Evolutionary conservation across 352 stramenopile species (phyloP), one percentile per base, ranked within the genome.

Genomic region (Globisporangium nodosum): DNA sequence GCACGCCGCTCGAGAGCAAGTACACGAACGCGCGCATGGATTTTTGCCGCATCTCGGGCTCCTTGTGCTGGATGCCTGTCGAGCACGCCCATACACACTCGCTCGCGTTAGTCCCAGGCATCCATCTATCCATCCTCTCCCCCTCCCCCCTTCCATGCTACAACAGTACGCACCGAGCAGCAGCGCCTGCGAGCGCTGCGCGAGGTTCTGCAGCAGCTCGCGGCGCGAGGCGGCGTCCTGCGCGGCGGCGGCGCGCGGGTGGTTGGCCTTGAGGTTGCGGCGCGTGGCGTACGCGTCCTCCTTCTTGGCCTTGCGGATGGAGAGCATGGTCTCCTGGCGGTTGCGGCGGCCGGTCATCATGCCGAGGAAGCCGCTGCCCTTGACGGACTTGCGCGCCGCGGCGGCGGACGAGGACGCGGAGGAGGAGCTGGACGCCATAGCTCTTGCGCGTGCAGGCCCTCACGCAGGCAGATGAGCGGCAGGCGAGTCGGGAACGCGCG

Each of bases 291-390:
- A 94, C 16, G 81, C 85, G 67, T 94, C 85, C 65, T 94, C 85
- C 56, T 94, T 94, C 70, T 92, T 92, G 56, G 85, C 81, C 66
- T 94, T 94, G 62, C 85, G 85, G 66, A 94, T 93, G 24, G 79
- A 86, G 39, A 94, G 68, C 78, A 92, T 88, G 2, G 83, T 92
- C 72, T 92, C 76, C 68, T 92, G 83, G 48, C 83, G 83, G 66
- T 92, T 92, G 66, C 83, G 83, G 52, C 83, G 74, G 48, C 83
- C 83, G 40, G 83, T 90, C 66, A 90, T 76, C 76, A 87, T 76
- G 53, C 79, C 79, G 24, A 81, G 76, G 61, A 81, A 67, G 52
- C 78, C 79, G 52, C 76, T 70, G 52, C 78, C 76, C 62, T 92
- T 92, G 65, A 92, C 68, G 24, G 74, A 90, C 78, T 90, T 87